These are phyloP conservation scores for Fusarium acutatum DNA, from an alignment of 2,329 filamentous ascomycete genomes.

Conservation along the genomic window DNA sequence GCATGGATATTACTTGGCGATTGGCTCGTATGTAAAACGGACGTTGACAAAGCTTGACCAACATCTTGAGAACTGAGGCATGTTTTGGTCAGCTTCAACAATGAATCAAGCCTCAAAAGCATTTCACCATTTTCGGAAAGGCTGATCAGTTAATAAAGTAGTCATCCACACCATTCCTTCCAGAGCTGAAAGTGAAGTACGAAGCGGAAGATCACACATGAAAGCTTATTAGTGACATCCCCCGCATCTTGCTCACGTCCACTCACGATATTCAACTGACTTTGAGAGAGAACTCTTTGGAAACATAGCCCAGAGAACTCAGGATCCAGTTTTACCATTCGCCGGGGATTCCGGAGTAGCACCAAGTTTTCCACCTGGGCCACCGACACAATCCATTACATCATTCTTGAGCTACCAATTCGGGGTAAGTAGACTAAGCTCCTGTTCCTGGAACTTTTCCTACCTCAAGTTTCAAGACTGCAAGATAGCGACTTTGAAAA, in stretches of 20 bases:
- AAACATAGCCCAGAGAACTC: neutral
- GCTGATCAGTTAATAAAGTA: conserved; percentile 13
- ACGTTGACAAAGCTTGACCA: neutral
- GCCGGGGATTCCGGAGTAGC: conserved; percentile 1
- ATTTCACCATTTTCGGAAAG: conserved; percentile 7
- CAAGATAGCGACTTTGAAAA: neutral
- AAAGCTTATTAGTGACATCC: conserved; percentile 30
- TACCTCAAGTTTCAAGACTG: neutral
- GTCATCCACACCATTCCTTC: conserved; percentile 21
- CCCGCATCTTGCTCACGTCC: conserved; percentile 14
- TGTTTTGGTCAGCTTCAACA: neutral
- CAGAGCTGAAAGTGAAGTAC: conserved; percentile 2
- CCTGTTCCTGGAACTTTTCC: neutral
- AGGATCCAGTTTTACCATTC: conserved; percentile 4
- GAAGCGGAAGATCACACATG: conserved; percentile 11
- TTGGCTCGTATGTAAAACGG: neutral
- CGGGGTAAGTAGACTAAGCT: neutral
- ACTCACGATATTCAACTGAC: neutral
- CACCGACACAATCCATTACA: conserved; percentile 35
- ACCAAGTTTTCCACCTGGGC: neutral
- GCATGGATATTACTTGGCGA: neutral
- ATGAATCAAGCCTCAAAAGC: neutral
- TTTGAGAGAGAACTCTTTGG: neutral
- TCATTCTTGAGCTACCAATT: conserved; percentile 25
- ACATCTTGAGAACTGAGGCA: neutral